phyloP scores from a whole-genome alignment of 1,139 yeast genomes.

The Martiniozyma asiatica region DNA sequence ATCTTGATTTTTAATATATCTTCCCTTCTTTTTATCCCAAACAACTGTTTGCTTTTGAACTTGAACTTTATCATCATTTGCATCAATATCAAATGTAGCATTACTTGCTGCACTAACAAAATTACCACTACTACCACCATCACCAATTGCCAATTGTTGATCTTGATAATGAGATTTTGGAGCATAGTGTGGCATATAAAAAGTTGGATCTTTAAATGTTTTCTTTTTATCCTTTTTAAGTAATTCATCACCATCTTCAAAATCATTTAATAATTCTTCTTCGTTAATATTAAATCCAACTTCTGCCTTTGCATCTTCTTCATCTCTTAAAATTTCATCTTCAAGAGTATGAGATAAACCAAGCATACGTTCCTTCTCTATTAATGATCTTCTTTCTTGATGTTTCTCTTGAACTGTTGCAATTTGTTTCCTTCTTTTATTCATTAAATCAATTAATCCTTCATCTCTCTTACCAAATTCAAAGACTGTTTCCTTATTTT shows the following conservation, averaged over 20 bases:
- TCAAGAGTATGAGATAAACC: constrained; percentile 67
- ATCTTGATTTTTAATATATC: constrained; percentile 72
- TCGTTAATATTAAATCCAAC: constrained; percentile 45
- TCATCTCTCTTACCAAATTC: constrained; percentile 70
- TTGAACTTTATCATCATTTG: constrained; percentile 51
- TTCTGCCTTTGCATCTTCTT: constrained; percentile 33
- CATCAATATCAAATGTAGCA: constrained; percentile 77
- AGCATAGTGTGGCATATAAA: constrained; percentile 83
- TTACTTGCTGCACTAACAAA: constrained; percentile 75
- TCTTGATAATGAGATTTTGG: constrained; percentile 75
- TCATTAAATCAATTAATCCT: constrained; percentile 72
- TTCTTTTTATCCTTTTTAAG: constrained; percentile 24
- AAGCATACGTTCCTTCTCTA: constrained; percentile 65
- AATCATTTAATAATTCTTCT: constrained; percentile 37
- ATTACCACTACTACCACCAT: constrained; percentile 14
- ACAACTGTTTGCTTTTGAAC: constrained; percentile 51
- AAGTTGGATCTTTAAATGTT: constrained; percentile 63
- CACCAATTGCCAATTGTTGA: constrained; percentile 51
- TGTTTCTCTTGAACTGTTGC: constrained; percentile 71
- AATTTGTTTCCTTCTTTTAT: constrained; percentile 70
- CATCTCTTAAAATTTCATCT: constrained; percentile 42
- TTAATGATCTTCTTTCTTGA: constrained; percentile 51
- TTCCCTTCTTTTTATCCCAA: constrained; percentile 94
- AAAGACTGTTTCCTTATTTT: constrained; percentile 80
- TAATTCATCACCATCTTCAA: constrained; percentile 52